These are phyloP conservation scores for Pisolithus microcarpus DNA, from an alignment of 768 basidiomycete species.

Conservation along the genomic window DNA sequence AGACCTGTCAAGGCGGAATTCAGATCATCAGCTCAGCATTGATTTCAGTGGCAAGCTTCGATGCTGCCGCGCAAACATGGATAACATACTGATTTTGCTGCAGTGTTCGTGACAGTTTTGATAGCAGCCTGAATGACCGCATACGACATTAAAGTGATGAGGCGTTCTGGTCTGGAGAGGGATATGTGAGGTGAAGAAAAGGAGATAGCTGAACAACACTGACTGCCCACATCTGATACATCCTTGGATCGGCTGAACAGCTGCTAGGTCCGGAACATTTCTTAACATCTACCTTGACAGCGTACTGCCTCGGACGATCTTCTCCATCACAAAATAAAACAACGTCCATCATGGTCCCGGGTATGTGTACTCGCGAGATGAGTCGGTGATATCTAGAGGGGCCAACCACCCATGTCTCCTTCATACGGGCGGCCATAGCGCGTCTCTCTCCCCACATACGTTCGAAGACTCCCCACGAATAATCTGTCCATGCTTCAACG, in stretches of 20 bases:
- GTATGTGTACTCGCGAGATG: background rate
- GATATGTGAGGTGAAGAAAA: background rate
- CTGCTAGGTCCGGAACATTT: background rate
- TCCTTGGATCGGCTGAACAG: background rate
- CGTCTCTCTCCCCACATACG: background rate
- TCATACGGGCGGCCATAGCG: background rate
- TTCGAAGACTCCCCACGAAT: background rate
- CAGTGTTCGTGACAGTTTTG: background rate
- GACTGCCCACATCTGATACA: background rate
- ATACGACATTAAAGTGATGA: background rate
- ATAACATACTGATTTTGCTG: background rate
- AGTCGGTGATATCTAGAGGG: background rate
- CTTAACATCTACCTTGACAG: background rate
- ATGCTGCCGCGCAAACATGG: too few relatives aligned
- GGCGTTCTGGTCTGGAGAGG: background rate
- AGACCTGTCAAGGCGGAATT: too few relatives aligned
- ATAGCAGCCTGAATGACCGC: background rate
- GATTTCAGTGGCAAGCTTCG: too few relatives aligned
- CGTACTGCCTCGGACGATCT: background rate
- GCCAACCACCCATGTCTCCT: background rate
- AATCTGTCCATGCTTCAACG: background rate
- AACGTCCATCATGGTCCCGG: background rate
- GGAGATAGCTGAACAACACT: background rate
- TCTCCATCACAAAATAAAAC: background rate
- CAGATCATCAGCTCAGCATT: too few relatives aligned